These are phyloP conservation scores for Ceriops tagal DNA, from an alignment of 345 rosid genomes.

Conservation along the genomic window DNA sequence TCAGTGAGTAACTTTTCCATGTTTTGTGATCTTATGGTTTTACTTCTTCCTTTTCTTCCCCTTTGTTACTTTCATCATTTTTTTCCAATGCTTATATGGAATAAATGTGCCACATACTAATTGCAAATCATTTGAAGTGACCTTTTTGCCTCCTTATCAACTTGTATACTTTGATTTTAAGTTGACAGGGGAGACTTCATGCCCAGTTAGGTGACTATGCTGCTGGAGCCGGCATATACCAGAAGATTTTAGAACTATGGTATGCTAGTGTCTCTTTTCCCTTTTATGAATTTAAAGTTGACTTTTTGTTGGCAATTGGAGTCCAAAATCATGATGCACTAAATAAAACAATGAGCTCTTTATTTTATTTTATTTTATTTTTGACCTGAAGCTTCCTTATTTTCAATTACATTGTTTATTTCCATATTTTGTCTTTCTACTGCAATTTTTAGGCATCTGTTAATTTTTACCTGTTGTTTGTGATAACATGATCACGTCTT, in stretches of 20 bases:
- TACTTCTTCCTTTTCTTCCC: neutral
- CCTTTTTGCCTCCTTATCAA: slow-evolving; percentile 32
- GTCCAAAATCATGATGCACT: neutral
- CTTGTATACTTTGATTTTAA: slow-evolving; percentile 57
- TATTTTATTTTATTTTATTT: no score
- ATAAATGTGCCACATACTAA: neutral
- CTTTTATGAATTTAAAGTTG: neutral
- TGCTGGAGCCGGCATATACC: slow-evolving; percentile 56
- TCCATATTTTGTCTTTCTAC: neutral
- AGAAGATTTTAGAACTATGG: slow-evolving; percentile 77
- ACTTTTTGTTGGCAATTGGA: neutral
- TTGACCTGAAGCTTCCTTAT: neutral
- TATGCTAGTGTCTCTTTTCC: slow-evolving; percentile 29
- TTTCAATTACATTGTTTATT: neutral
- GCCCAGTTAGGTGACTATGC: slow-evolving; percentile 67
- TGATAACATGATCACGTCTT: neutral
- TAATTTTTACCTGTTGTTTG: neutral
- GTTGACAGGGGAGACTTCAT: slow-evolving; percentile 98
- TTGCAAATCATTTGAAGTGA: slow-evolving; percentile 14
- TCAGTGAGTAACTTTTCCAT: no score
- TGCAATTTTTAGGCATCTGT: neutral
- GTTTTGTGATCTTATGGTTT: neutral
- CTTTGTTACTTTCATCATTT: neutral
- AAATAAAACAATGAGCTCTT: no score
- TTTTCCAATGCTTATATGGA: no score